Base-by-base conservation (phyloP, 2,329 filamentous ascomycete species). In the Herpotrichia juniperi region DNA sequence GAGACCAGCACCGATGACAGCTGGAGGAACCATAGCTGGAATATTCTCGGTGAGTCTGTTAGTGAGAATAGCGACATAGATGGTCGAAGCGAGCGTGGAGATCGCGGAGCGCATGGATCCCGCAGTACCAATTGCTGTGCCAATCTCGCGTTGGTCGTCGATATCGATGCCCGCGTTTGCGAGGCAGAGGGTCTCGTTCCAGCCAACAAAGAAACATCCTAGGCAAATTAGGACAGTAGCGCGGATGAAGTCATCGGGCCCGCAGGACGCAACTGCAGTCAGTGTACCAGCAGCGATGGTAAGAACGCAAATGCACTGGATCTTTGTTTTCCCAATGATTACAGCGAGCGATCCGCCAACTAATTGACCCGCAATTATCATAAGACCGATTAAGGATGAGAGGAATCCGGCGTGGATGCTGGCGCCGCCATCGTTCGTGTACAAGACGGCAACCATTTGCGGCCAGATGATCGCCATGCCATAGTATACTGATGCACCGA, bases 381-480 rank as follows among this genome's bases (percentile, higher is more conserved):
- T 48, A 4, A 61, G 43, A 1, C 57, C 59, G 2, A 61, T 50
- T n/a, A 61, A 45, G 34, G 53, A 42, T 30, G 51, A 52, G 5
- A 61, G 48, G 16, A 32, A 56, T 12, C 46, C 57, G 10, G 50
- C 47, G 14, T 37, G 26, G 47, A 60, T 60, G 31, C 24, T 26
- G 32, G 42, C 42, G 21, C 46, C 39, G 8, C 50, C 50, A 12
- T 53, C 48, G 54, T 66, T 62, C 2, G 62, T 51, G 53, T 73
- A 74, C 16, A 75, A 47, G 21, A 69, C 65, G 7, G 58, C 57
- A 4, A 74, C 65, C 64, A 73, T 72, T 16, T 59, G 56, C 1
- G 73, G 73, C 73, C 72, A 76, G 11, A 76, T 63, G 16, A 76
- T 68, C 24, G 71, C 70, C 34, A 75, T 68, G 42, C 68, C 73